A percentile compares a stretch with the other conserved stretches of the same genome.
Evolutionary conservation across 306 rosid genomes (phyloP).

Genomic region (Malus sylvestris): DNA sequence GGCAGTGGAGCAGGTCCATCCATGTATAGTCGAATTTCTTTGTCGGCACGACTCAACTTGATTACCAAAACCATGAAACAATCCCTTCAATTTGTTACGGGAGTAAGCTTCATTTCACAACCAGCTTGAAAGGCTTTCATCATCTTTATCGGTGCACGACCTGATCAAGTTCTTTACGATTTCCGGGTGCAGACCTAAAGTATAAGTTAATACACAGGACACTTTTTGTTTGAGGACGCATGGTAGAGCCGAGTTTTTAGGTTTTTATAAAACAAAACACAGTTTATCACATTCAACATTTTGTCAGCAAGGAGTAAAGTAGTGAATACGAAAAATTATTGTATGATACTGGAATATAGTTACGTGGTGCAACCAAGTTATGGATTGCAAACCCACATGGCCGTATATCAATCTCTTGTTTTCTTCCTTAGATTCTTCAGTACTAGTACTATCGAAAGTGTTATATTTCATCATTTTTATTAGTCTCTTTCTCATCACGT

Average conservation of each 20-base stretch:
- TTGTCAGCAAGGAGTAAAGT: neutral
- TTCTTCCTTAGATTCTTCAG: neutral
- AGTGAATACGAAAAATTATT: neutral
- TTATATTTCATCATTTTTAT: too few relatives aligned
- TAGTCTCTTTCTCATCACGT: too few relatives aligned
- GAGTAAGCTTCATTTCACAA: neutral
- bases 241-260: neutral
- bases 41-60: conserved; percentile 47
- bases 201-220: neutral
- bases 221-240: neutral
- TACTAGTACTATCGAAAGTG: too few relatives aligned
- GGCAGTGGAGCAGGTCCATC: conserved; percentile 88
- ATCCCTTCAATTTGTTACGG: neutral
- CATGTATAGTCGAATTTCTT: conserved; percentile 74
- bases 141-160: neutral
- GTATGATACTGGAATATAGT: neutral
- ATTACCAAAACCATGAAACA: conserved; percentile 3
- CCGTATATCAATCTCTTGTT: neutral
- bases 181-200: neutral
- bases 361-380: neutral
- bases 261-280: neutral
- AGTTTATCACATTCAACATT: neutral
- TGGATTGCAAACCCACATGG: neutral
- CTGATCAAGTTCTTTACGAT: neutral
- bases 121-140: neutral